Conservation (phyloP, 306 rosid genomes). For the Corylus heterophylla region DNA sequence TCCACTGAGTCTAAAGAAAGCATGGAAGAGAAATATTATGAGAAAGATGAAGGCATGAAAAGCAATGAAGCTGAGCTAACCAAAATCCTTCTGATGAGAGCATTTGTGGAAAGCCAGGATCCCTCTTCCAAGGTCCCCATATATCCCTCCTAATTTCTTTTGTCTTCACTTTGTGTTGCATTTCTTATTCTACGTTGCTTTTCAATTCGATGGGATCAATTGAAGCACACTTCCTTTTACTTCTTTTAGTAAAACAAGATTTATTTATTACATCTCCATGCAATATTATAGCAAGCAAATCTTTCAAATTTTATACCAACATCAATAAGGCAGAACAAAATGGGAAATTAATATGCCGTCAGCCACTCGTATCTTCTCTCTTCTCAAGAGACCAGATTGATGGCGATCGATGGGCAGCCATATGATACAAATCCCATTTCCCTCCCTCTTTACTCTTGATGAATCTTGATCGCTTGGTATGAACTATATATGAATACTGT, state of each 20-base stretch:
- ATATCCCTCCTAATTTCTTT: background rate
- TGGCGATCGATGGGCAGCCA: no score
- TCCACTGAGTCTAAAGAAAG: background rate
- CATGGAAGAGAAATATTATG: background rate
- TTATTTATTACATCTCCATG: background rate
- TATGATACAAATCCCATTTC: no score
- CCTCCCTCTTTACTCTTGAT: background rate
- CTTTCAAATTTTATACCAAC: background rate
- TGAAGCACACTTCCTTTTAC: background rate
- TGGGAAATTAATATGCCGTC: no score
- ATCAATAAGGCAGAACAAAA: no score
- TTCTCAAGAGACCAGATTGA: no score
- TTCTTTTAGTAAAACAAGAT: background rate
- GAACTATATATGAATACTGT: no score
- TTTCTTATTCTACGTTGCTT: background rate
- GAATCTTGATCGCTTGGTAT: background rate
- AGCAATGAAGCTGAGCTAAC: slow-evolving; percentile 6
- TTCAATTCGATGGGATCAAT: background rate
- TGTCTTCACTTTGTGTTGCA: background rate
- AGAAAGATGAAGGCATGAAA: background rate
- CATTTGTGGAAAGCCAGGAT: slow-evolving; percentile 22
- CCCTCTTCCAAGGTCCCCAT: slow-evolving; percentile 27
- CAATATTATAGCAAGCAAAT: background rate
- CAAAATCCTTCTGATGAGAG: slow-evolving; percentile 27
- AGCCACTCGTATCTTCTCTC: no score